Percentiles rank a stretch among this genome's conserved stretches.
Evolutionary conservation across 2,329 filamentous ascomycete species (phyloP).

Genomic region (Phoma sp.): DNA sequence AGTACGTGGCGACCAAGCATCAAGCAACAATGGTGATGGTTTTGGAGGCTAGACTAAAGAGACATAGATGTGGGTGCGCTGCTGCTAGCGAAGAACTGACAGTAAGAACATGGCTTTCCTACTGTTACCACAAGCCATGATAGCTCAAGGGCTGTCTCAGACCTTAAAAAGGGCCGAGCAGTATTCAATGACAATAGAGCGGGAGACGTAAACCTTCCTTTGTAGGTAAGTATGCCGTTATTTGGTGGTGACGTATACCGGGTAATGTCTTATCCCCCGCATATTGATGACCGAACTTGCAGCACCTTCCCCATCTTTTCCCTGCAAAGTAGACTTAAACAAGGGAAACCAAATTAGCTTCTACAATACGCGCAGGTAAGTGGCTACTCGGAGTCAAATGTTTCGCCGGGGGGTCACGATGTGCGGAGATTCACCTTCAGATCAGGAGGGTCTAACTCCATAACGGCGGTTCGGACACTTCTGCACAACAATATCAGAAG

Average conservation of each 20-base stretch:
- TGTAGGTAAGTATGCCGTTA: not conserved
- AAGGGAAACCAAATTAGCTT: not conserved
- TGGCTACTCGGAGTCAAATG: not conserved
- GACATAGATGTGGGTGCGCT: too few relatives aligned
- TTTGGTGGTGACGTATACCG: not conserved
- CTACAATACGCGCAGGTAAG: not conserved
- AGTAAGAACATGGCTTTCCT: too few relatives aligned
- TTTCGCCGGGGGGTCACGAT: not conserved
- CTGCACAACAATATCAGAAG: not conserved
- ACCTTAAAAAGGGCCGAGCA: not conserved
- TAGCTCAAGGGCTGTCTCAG: too few relatives aligned
- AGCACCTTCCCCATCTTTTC: not conserved
- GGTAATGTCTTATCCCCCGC: not conserved
- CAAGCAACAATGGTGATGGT: too few relatives aligned
- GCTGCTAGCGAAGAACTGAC: too few relatives aligned
- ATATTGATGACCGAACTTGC: not conserved
- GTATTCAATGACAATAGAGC: not conserved
- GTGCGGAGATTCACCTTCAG: not conserved
- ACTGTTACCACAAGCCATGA: too few relatives aligned
- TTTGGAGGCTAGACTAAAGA: too few relatives aligned
- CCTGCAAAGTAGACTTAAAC: not conserved
- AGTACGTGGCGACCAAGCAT: too few relatives aligned
- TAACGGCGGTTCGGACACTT: not conserved
- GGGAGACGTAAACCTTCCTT: not conserved
- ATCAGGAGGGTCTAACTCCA: not conserved